Evolutionary conservation across 164 flowering plant species (phyloP).

Genomic region (Magnolia kwangsiensis): DNA sequence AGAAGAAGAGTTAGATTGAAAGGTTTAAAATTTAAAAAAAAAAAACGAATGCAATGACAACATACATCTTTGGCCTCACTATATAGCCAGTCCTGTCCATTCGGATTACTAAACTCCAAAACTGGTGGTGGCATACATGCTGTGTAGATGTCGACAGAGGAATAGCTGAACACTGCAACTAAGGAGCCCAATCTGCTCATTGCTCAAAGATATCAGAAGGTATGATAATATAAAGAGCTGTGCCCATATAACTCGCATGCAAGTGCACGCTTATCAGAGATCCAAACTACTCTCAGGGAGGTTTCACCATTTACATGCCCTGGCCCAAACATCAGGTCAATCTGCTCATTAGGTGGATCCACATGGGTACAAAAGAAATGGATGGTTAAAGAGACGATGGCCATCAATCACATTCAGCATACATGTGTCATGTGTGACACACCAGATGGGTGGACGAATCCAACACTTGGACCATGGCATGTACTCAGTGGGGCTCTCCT

Average conservation of each 20-base stretch:
- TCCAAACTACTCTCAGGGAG: not conserved
- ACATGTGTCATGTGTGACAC: not conserved
- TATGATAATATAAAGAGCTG: not conserved
- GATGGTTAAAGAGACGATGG: not conserved
- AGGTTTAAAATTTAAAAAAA: not conserved
- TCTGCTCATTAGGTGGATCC: not conserved
- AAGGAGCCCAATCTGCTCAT: constrained; percentile 65
- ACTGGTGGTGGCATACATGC: constrained; percentile 66
- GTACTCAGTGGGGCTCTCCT: not conserved
- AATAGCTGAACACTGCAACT: constrained; percentile 78
- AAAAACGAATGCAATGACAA: not conserved
- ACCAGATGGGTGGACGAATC: not conserved
- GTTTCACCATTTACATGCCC: not conserved
- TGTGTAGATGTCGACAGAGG: constrained; percentile 52
- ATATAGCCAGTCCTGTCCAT: constrained; percentile 42
- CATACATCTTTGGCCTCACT: constrained; percentile 63
- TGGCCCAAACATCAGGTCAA: not conserved
- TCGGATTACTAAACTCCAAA: constrained; percentile 51
- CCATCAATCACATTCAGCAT: not conserved
- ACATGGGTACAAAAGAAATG: not conserved
- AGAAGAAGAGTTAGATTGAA: not conserved
- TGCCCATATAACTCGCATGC: not conserved
- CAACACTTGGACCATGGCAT: not conserved
- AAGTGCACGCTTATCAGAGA: not conserved
- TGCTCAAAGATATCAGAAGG: constrained; percentile 8